Conservation (phyloP, 345 rosid species). For the Citrus maxima region DNA sequence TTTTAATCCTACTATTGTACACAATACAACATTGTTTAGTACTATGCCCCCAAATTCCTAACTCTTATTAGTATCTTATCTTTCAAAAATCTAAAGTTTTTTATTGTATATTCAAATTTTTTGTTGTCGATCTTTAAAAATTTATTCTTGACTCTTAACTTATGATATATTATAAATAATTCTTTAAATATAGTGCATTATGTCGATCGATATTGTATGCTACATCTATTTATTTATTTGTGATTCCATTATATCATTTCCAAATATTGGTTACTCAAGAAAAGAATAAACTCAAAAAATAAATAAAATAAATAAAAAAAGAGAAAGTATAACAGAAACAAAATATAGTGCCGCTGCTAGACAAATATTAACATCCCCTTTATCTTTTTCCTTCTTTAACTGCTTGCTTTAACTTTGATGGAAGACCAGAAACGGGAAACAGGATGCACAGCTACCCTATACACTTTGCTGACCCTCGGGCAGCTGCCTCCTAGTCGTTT, state of each 20-base stretch:
- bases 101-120: too few relatives aligned
- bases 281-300: conserved; percentile 18
- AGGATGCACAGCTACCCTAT: conserved; percentile 1
- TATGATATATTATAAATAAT: too few relatives aligned
- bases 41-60: too few relatives aligned
- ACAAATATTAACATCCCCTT: conserved; percentile 20
- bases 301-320: not conserved
- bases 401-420: conserved; percentile 42
- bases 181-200: too few relatives aligned
- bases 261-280: conserved; percentile 8
- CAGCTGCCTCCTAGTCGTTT: conserved; percentile 32
- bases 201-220: too few relatives aligned
- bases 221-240: not conserved
- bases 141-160: too few relatives aligned
- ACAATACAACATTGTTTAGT: too few relatives aligned
- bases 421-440: conserved; percentile 23
- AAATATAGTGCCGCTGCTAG: conserved; percentile 10
- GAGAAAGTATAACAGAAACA: conserved; percentile 1
- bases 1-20: too few relatives aligned
- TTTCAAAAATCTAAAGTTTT: too few relatives aligned
- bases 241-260: not conserved
- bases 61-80: too few relatives aligned
- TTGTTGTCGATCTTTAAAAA: too few relatives aligned
- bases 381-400: conserved; percentile 32
- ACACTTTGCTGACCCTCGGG: conserved; percentile 29